phyloP scores from a whole-genome alignment of 306 rosid genomes.

The Gynostemma pentaphyllum region DNA sequence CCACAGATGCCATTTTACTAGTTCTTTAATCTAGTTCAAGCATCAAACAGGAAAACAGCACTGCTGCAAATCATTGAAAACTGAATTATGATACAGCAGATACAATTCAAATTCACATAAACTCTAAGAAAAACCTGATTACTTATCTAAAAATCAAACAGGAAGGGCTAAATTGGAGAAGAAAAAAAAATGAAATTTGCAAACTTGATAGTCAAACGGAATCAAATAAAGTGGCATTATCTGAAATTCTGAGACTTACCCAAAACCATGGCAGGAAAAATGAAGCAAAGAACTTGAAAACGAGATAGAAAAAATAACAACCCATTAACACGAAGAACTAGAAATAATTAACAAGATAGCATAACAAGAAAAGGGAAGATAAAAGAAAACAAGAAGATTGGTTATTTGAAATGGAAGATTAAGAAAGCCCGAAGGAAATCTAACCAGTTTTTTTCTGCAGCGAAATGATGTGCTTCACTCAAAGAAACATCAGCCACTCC shows the following conservation, averaged over 20 bases:
- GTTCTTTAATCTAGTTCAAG: neutral
- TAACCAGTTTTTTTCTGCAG: neutral
- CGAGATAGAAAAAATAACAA: too few species aligned
- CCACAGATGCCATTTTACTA: constrained; percentile 44
- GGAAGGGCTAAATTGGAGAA: neutral
- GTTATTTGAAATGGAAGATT: neutral
- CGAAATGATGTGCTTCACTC: neutral
- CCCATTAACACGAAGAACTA: neutral
- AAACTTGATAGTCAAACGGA: neutral
- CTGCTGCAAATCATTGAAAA: neutral
- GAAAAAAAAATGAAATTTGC: neutral
- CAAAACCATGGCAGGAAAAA: neutral
- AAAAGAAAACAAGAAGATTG: neutral
- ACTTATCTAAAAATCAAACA: neutral
- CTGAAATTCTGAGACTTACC: too few species aligned
- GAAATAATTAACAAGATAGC: neutral
- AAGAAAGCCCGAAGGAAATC: neutral
- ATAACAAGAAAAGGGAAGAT: neutral
- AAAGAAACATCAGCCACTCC: neutral
- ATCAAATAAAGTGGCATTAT: neutral
- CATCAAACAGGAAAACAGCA: neutral
- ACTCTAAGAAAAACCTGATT: too few species aligned
- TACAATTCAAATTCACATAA: neutral
- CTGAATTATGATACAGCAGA: neutral
- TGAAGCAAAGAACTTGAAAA: neutral